phyloP scores from a whole-genome alignment of 768 basidiomycete species.

The Hypholoma sublateritium region DNA sequence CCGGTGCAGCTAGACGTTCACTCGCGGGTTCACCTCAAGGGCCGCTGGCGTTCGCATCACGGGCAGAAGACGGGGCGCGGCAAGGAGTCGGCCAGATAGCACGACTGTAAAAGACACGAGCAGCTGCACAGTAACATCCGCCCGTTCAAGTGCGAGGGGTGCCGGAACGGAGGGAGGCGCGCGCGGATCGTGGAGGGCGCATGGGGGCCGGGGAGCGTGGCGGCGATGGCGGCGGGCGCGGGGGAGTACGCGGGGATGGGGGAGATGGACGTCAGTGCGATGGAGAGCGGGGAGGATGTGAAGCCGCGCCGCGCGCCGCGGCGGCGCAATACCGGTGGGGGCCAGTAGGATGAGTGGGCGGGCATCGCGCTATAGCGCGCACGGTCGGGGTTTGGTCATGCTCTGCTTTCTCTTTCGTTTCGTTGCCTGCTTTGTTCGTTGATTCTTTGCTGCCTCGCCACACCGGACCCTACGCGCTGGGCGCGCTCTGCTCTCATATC shows the following conservation, averaged over 20 bases:
- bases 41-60: constrained; percentile 93
- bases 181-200: constrained; percentile 23
- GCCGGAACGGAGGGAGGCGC: constrained; percentile 55
- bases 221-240: constrained; percentile 1
- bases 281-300: neutral
- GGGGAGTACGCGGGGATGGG: neutral
- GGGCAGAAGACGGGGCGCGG: constrained; percentile 94
- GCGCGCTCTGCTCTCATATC: too few species aligned
- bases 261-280: constrained; percentile 1
- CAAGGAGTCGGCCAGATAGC: constrained; percentile 91
- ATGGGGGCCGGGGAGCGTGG: constrained; percentile 13
- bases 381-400: too few species aligned
- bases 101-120: constrained; percentile 97
- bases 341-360: constrained; percentile 1
- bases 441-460: too few species aligned
- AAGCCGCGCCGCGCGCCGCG: neutral
- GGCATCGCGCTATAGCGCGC: constrained; percentile 1
- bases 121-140: constrained; percentile 91
- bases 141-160: constrained; percentile 92
- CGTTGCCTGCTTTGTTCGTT: too few species aligned
- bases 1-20: constrained; percentile 88
- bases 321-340: constrained; percentile 1
- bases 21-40: constrained; percentile 90
- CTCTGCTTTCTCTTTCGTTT: too few species aligned
- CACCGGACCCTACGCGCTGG: too few species aligned